Evolutionary conservation across 306 rosid species (phyloP).

Genomic region (Glycyrrhiza uralensis): DNA sequence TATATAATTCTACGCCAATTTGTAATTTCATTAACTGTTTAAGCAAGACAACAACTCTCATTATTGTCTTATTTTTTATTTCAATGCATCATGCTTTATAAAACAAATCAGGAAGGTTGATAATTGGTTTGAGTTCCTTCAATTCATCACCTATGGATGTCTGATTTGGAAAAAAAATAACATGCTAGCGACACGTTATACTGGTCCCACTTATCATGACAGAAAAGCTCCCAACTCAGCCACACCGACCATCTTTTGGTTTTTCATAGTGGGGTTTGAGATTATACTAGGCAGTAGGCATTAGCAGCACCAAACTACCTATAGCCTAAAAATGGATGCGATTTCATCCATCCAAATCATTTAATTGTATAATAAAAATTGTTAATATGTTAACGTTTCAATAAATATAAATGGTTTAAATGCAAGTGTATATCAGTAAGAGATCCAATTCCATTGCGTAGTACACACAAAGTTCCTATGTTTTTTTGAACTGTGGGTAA

Average conservation of each 20-base stretch:
- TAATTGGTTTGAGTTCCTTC: neutral
- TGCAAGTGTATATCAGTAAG: neutral
- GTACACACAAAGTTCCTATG: neutral
- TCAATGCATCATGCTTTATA: neutral
- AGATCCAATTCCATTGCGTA: neutral
- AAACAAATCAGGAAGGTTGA: neutral
- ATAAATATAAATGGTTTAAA: neutral
- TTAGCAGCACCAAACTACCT: neutral
- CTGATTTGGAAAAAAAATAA: neutral
- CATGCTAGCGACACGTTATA: slow-evolving; percentile 31
- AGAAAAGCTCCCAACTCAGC: slow-evolving; percentile 40
- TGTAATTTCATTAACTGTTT: neutral
- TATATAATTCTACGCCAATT: slow-evolving; percentile 2
- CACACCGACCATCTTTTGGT: slow-evolving; percentile 8
- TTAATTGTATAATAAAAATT: no score
- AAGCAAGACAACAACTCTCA: neutral
- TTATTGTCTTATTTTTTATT: neutral
- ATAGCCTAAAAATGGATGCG: neutral
- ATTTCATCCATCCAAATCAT: no score
- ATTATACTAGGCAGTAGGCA: no score
- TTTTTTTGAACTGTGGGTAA: neutral
- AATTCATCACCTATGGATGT: neutral
- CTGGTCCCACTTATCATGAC: slow-evolving; percentile 33
- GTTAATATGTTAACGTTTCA: no score
- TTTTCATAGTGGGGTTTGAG: neutral